These are phyloP conservation scores for Darksidea phi DNA, from an alignment of 495 filamentous ascomycete genomes.

Conservation along the genomic window DNA sequence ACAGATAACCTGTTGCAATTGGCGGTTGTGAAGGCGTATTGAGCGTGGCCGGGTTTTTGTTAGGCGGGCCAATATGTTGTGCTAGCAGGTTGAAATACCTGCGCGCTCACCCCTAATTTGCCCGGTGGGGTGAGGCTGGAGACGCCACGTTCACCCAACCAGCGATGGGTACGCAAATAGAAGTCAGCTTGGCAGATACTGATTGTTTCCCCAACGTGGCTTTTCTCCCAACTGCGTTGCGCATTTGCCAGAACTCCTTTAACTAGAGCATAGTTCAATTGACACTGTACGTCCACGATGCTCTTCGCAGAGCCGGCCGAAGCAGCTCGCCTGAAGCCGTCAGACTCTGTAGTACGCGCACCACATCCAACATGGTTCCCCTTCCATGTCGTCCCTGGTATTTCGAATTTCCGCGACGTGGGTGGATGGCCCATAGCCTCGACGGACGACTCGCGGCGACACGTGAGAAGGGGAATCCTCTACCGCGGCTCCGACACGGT, in stretches of 20 bases:
- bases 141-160: too few relatives aligned
- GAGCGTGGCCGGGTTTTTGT: too few relatives aligned
- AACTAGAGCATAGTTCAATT: too few relatives aligned
- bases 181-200: too few relatives aligned
- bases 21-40: too few relatives aligned
- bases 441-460: background rate
- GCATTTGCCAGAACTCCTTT: background rate
- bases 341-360: constrained; percentile 2
- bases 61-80: too few relatives aligned
- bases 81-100: too few relatives aligned
- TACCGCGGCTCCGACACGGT: constrained; percentile 32
- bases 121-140: too few relatives aligned
- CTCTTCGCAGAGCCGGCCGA: background rate
- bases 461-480: constrained; percentile 24
- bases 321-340: background rate
- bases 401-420: constrained; percentile 35
- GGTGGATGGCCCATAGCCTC: constrained; percentile 28
- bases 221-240: background rate
- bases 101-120: too few relatives aligned
- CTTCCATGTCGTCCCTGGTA: constrained; percentile 22
- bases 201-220: background rate
- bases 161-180: too few relatives aligned
- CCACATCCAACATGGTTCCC: constrained; percentile 13
- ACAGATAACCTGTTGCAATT: too few relatives aligned
- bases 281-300: too few relatives aligned